These are phyloP conservation scores for Flaveria brownii DNA, from an alignment of 129 eudicot species.

Conservation along the genomic window DNA sequence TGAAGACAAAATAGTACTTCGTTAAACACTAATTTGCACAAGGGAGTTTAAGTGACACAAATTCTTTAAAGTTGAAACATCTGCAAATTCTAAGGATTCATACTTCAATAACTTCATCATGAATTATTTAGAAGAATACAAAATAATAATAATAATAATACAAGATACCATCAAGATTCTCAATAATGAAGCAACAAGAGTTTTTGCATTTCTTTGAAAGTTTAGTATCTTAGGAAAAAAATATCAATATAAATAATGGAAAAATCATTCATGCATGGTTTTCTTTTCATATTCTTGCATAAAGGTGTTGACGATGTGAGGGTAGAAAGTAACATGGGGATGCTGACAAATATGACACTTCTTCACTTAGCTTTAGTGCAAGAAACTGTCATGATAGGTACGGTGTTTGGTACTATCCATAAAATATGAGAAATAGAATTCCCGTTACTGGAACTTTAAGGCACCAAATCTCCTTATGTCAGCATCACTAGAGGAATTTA, in stretches of 20 bases:
- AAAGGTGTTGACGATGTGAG: constrained; percentile 14
- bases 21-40: neutral
- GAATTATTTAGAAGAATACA: neutral
- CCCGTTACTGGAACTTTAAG: constrained; percentile 32
- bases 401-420: constrained; percentile 37
- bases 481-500: constrained; percentile 25
- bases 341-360: constrained; percentile 16
- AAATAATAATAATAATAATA: constrained; percentile 1
- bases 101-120: constrained; percentile 6
- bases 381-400: constrained; percentile 33
- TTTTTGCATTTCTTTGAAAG: constrained; percentile 10
- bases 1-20: constrained; percentile 1
- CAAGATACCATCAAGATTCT: neutral
- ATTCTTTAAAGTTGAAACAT: neutral
- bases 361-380: constrained; percentile 33
- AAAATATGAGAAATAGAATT: constrained; percentile 26
- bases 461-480: constrained; percentile 35
- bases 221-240: neutral
- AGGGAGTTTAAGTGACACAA: constrained; percentile 2
- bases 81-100: neutral
- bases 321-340: constrained; percentile 15
- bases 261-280: constrained; percentile 15
- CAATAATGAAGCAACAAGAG: constrained; percentile 7
- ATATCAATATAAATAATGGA: constrained; percentile 10
- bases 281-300: constrained; percentile 8